Base-by-base conservation (phyloP, 192 early-diverging fungal species). In the Backusella parvicylindrica region DNA sequence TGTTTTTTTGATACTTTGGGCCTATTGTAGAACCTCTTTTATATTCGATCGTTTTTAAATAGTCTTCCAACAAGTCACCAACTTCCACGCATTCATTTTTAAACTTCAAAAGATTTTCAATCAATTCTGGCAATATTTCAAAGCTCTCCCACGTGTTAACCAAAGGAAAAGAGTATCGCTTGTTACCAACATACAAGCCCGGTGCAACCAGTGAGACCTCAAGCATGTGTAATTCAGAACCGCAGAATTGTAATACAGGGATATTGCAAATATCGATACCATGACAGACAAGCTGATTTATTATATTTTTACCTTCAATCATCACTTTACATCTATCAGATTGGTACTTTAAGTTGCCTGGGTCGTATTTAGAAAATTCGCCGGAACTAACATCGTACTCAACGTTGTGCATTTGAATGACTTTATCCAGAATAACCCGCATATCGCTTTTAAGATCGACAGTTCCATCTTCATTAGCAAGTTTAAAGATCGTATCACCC, bases 371-470 rank as follows among this genome's bases (percentile, higher is more conserved):
- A 9, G 65, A 28, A 38, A 67, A 67, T 21, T 67, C 65, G 13
- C 65, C 65, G 33, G 65, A 67, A 67, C 35, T 3, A 67, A 67
- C 16, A 35, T 67, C 65, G 33, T 67, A n/a, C 33, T 67, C 65
- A 38, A 67, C 65, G 33, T 67, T 67, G 33, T 6, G 65, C 13
- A 30, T 35, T 38, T 67, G 65, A 35, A 35, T 16, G 12, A 5
- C 33, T 16, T 35, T 67, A 67, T 67, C 65, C 30, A 67, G 16
- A 36, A 67, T 35, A 23, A 67, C 21, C 7, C 65, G 31, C 21
- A 67, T 2, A 38, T 67, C 66, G 23, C 40, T 68, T 35, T 68
- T 68, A 37, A 68, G 33, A 68, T 38, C 11, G 12, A 21, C 33
- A 38, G 16, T 68, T 28, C 63, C 63, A 64, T 64, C 63, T 64